Percentiles rank a stretch among this genome's conserved stretches.
phyloP scores from a whole-genome alignment of 495 filamentous ascomycete species.

The Penicillium crystallinum region DNA sequence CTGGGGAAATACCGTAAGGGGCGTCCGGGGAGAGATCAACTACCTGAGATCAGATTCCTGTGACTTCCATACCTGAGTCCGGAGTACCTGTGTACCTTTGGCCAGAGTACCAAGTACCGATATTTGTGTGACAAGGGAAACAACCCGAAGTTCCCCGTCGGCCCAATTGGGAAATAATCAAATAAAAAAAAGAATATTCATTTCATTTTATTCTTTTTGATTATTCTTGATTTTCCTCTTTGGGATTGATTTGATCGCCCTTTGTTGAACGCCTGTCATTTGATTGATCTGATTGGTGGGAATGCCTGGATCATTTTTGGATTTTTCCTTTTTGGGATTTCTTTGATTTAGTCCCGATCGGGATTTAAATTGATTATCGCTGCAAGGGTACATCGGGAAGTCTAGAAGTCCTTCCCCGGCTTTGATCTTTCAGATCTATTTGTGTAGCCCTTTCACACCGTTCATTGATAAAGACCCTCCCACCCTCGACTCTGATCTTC shows the following conservation, averaged over 20 bases:
- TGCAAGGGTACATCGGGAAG: constrained; percentile 27
- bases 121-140: too few species aligned
- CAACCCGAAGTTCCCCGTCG: constrained; percentile 5
- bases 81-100: too few species aligned
- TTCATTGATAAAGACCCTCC: constrained; percentile 15
- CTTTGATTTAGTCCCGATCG: constrained; percentile 3
- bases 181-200: background rate
- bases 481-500: constrained; percentile 2
- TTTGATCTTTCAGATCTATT: constrained; percentile 14
- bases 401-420: constrained; percentile 32
- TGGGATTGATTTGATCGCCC: constrained; percentile 11
- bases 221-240: background rate
- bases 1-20: constrained; percentile 6
- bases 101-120: too few species aligned
- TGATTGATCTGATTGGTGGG: background rate
- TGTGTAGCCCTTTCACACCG: constrained; percentile 9
- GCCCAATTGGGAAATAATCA: too few species aligned
- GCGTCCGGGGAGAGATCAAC: background rate
- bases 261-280: constrained; percentile 1
- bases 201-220: constrained; percentile 1
- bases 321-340: background rate
- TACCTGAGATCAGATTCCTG: background rate
- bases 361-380: constrained; percentile 10
- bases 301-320: constrained; percentile 2
- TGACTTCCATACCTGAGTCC: too few species aligned